Evolutionary conservation across 352 stramenopile genomes (phyloP).

Genomic region (Halophytophthora batemanensis): DNA sequence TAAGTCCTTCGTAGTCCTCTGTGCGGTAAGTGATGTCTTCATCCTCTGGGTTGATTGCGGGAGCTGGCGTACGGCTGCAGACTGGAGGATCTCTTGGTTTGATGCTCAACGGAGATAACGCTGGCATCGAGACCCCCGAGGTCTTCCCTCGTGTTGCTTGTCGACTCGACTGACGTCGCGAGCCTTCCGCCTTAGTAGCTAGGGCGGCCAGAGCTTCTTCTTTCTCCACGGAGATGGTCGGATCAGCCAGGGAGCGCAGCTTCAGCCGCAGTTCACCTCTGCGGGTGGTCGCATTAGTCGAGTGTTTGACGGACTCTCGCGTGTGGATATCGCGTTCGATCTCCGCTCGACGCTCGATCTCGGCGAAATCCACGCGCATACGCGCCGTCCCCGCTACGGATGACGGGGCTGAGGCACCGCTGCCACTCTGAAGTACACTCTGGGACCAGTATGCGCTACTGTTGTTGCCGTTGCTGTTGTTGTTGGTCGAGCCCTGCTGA

Average conservation of each 20-base stretch:
- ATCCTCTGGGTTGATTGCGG: neutral
- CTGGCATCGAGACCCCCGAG: neutral
- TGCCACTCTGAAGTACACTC: neutral
- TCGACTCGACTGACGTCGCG: slow-evolving; percentile 10
- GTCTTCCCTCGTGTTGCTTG: slow-evolving; percentile 14
- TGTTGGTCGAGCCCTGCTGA: slow-evolving; percentile 15
- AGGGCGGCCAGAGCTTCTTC: slow-evolving; percentile 28
- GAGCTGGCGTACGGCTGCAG: neutral
- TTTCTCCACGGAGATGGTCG: slow-evolving; percentile 42
- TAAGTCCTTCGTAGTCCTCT: slow-evolving; percentile 52
- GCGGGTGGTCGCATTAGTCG: slow-evolving; percentile 31
- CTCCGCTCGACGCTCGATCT: slow-evolving; percentile 36
- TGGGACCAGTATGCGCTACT: slow-evolving; percentile 11
- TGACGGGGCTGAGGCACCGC: slow-evolving; percentile 3
- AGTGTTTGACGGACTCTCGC: slow-evolving; percentile 31
- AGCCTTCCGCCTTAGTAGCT: slow-evolving; percentile 6
- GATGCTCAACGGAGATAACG: slow-evolving; percentile 8
- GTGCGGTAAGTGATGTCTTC: slow-evolving; percentile 37
- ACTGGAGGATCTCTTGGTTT: slow-evolving; percentile 1
- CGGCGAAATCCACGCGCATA: slow-evolving; percentile 28
- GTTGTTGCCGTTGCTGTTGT: slow-evolving; percentile 11
- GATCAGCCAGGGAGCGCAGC: slow-evolving; percentile 48
- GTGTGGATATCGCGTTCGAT: slow-evolving; percentile 45
- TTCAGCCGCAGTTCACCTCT: slow-evolving; percentile 41
- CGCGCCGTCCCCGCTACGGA: slow-evolving; percentile 15